Percentiles rank a stretch among this genome's conserved stretches.
phyloP scores from a whole-genome alignment of 805 yeast genomes.

The Torulaspora maleeae region DNA sequence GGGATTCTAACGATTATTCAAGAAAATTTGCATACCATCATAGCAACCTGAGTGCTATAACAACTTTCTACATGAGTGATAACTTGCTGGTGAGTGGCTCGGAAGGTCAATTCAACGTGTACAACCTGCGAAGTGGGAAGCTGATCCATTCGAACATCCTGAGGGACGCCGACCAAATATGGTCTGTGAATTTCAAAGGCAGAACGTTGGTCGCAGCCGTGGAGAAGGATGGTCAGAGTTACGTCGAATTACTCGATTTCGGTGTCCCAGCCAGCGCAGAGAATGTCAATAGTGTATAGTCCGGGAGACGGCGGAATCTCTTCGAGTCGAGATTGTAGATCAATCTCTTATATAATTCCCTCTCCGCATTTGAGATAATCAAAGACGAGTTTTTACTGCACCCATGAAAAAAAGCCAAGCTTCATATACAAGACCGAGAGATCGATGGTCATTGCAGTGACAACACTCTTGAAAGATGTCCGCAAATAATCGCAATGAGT shows the following conservation, averaged over 20 bases:
- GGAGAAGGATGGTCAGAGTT: conserved; percentile 65
- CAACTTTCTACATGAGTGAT: conserved; percentile 89
- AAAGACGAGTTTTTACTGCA: conserved; percentile 4
- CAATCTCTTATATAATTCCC: not conserved
- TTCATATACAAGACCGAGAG: too few relatives aligned
- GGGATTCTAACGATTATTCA: conserved; percentile 81
- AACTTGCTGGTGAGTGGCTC: conserved; percentile 84
- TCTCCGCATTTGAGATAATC: not conserved
- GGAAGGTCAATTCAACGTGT: conserved; percentile 77
- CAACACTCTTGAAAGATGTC: not conserved
- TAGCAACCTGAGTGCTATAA: conserved; percentile 81
- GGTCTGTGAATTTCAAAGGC: conserved; percentile 90
- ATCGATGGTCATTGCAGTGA: not conserved
- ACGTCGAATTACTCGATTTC: conserved; percentile 81
- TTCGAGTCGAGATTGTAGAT: not conserved
- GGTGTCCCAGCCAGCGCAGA: conserved; percentile 34
- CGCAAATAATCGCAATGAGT: not conserved
- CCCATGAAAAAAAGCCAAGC: conserved; percentile 1
- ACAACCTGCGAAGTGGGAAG: conserved; percentile 77
- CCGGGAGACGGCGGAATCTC: not conserved
- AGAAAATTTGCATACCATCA: conserved; percentile 63
- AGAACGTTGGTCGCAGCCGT: conserved; percentile 89
- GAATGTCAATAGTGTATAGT: not conserved
- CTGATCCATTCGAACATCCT: conserved; percentile 66
- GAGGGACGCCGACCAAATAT: conserved; percentile 76